Conservation (phyloP, 805 yeast species). For the Zygoascus flipseniorum region DNA sequence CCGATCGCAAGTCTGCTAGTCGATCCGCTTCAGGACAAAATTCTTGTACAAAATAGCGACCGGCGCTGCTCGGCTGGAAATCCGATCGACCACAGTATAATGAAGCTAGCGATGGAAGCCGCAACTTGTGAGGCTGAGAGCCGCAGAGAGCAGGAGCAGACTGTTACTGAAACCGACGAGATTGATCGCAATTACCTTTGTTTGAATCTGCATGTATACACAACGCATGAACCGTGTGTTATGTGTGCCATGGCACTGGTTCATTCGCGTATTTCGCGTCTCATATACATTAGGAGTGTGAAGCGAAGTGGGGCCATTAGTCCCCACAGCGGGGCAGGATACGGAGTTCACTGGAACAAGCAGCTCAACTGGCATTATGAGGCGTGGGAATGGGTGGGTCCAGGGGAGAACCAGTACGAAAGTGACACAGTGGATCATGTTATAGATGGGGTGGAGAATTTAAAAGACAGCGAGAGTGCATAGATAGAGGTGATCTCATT, state of each 20-base stretch:
- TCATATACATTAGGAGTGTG: constrained; percentile 50
- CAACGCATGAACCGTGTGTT: constrained; percentile 92
- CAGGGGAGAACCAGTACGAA: not conserved
- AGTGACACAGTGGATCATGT: not conserved
- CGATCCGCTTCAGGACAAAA: constrained; percentile 39
- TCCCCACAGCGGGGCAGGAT: constrained; percentile 52
- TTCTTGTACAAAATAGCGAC: constrained; percentile 36
- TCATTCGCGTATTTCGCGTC: constrained; percentile 72
- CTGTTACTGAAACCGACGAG: not conserved
- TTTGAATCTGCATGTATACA: constrained; percentile 65
- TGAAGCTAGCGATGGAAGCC: constrained; percentile 58
- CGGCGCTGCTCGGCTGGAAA: constrained; percentile 32
- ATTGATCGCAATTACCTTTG: constrained; percentile 51
- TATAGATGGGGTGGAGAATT: not conserved
- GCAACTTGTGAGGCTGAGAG: constrained; percentile 46
- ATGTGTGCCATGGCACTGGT: constrained; percentile 96
- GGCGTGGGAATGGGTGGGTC: constrained; percentile 54
- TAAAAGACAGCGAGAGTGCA: not conserved
- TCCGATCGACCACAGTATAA: constrained; percentile 66
- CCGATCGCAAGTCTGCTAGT: constrained; percentile 60
- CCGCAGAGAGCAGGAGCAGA: constrained; percentile 22
- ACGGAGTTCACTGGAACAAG: constrained; percentile 65
- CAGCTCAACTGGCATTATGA: constrained; percentile 84
- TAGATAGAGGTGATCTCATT: not conserved
- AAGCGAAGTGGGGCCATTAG: constrained; percentile 46